Base-by-base conservation (phyloP, 768 basidiomycete species). In the Lactarius psammicola region DNA sequence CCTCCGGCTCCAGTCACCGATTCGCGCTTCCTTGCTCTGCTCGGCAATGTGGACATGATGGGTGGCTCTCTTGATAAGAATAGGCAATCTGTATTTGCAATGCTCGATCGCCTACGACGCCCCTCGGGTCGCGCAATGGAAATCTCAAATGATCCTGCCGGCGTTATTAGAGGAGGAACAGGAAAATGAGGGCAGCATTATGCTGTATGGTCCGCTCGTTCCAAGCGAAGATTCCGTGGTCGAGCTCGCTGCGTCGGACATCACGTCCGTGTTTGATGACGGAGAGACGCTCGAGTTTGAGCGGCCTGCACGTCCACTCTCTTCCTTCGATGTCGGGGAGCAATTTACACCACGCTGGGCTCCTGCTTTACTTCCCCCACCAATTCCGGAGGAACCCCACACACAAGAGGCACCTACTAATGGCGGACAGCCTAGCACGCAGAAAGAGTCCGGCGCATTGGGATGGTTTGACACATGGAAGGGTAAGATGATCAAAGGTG, bases 191-290 rank as follows among this genome's bases (percentile, higher is more conserved):
- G 62, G 78, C 33, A 80, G 82, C 18, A 73, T 93, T 57, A 92
- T 93, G 92, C 79, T 93, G 77, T 92, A 88, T 70, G 81, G 82
- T 0, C 91, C 91, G 0, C 75, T 93, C 60, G 77, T 86, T 57
- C 90, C 89, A 1, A 79, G 81, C 40, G 78, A 78, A 9, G 82
- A 84, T 57, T 88, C 89, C 3, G 77, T 85, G 68, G 82, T 91
- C 30, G 87, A 88, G 72, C 77, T 93, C 20, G 92, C 91, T 18
- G 79, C 82, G 34, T 87, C 85, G 18, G 84, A 88, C 69, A 78
- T 83, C 28, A 79, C 85, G 34, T 82, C 84, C 55, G 71, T 80
- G 33, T 79, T 80, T 30, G 80, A 79, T 33, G 78, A 76, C 28
- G 76, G 76, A 40, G 75, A 76, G 63, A 71, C 59, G 4, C 4